Evolutionary conservation across 192 early-diverging fungal genomes (phyloP).

Genomic region (Backusella luteola): DNA sequence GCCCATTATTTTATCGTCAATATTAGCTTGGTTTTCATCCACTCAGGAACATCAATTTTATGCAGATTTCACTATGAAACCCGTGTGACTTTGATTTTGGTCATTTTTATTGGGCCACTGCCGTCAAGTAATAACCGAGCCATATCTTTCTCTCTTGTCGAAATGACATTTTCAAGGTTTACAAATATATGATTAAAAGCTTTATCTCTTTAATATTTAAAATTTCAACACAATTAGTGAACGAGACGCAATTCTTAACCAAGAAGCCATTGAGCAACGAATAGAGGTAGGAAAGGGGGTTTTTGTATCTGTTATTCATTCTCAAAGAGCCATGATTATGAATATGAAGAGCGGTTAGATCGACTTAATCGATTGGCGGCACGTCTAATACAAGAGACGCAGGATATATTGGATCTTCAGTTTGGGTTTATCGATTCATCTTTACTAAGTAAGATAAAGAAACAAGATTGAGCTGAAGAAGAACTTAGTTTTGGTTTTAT

Average conservation of each 20-base stretch:
- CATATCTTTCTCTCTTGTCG: not conserved
- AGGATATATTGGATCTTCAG: not conserved
- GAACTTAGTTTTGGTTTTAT: not conserved
- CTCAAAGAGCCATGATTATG: not conserved
- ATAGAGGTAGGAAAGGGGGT: not conserved
- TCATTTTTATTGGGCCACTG: no score
- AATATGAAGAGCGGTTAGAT: not conserved
- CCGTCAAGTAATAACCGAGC: no score
- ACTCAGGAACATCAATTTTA: no score
- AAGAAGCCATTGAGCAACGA: not conserved
- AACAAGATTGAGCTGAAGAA: not conserved
- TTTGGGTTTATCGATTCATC: not conserved
- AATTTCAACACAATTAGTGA: not conserved
- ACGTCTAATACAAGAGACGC: not conserved
- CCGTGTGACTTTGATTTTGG: no score
- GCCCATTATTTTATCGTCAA: no score
- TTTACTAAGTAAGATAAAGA: not conserved
- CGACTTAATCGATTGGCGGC: not conserved
- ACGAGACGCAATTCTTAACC: not conserved
- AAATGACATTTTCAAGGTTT: not conserved
- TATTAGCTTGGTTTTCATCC: no score
- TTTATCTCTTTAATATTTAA: not conserved
- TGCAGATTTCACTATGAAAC: no score
- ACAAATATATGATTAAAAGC: no score
- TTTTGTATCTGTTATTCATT: not conserved